Conservation (phyloP, 345 rosid species). For the Eucalyptus fibrosa region DNA sequence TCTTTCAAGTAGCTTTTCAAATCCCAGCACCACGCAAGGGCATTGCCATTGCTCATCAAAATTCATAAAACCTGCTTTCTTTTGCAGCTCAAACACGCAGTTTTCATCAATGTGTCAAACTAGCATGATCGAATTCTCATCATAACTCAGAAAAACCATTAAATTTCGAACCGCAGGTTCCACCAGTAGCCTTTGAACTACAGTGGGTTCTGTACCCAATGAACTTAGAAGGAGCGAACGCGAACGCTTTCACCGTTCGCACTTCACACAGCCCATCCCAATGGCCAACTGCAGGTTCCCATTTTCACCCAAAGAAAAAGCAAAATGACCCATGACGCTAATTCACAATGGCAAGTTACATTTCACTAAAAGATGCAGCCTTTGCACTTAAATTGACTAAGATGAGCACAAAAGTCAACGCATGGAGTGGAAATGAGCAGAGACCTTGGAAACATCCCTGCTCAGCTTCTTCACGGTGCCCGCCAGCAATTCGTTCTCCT, state of each 20-base stretch:
- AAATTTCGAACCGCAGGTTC: neutral
- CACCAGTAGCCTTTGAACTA: neutral
- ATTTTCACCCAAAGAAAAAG: neutral
- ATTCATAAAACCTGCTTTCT: neutral
- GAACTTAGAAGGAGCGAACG: neutral
- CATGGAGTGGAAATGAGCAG: neutral
- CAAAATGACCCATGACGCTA: neutral
- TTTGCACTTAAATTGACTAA: neutral
- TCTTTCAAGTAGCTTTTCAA: neutral
- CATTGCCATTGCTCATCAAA: neutral
- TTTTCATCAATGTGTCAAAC: neutral
- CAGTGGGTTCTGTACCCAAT: neutral
- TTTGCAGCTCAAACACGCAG: neutral
- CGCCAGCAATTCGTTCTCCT: conserved; percentile 50
- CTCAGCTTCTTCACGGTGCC: conserved; percentile 72
- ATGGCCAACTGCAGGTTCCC: neutral
- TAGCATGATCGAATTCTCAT: neutral
- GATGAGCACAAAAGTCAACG: neutral
- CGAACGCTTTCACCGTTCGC: neutral
- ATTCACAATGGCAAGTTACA: neutral
- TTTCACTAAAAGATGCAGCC: neutral
- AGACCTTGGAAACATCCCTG: conserved; percentile 91
- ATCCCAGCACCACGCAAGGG: neutral
- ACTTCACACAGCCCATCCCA: neutral
- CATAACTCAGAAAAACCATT: neutral